Evolutionary conservation across 495 filamentous ascomycete species (phyloP).

Genomic region (Hypoxylon fuscum): DNA sequence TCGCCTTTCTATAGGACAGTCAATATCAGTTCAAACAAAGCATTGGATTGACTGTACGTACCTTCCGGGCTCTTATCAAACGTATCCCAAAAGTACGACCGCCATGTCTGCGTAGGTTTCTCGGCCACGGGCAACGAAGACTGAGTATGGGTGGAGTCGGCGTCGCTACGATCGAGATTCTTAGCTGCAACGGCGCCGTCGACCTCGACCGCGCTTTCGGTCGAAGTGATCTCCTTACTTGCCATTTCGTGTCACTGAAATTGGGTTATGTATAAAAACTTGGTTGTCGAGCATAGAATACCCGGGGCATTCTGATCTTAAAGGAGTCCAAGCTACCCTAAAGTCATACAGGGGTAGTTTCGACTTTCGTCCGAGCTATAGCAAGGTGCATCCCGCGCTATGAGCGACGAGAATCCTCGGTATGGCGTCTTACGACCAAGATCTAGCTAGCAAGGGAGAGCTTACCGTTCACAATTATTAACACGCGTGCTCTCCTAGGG

Average conservation of each 20-base stretch:
- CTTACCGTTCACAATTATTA: conserved; percentile 6
- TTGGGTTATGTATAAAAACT: neutral
- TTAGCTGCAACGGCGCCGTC: conserved; percentile 41
- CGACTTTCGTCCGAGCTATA: conserved; percentile 6
- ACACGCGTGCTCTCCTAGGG: neutral
- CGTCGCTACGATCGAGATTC: conserved; percentile 15
- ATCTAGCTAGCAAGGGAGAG: conserved; percentile 6
- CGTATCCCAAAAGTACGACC: conserved; percentile 65
- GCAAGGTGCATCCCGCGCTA: conserved; percentile 8
- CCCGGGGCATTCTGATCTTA: conserved; percentile 16
- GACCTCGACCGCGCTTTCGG: conserved; percentile 40
- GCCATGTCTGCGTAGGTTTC: conserved; percentile 48
- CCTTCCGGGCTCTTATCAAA: conserved; percentile 66
- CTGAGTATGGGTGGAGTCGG: conserved; percentile 19
- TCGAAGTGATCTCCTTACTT: conserved; percentile 24
- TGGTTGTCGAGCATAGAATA: neutral
- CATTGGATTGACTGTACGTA: too few species aligned
- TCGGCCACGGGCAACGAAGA: conserved; percentile 15
- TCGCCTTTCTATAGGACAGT: conserved; percentile 52
- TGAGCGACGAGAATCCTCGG: neutral
- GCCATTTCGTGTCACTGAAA: conserved; percentile 8
- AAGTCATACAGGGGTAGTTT: conserved; percentile 10
- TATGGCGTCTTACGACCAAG: conserved; percentile 19
- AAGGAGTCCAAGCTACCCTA: neutral
- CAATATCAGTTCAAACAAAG: too few species aligned